phyloP scores from a whole-genome alignment of 1,139 yeast species.

The Groenewaldozyma auringiensis region DNA sequence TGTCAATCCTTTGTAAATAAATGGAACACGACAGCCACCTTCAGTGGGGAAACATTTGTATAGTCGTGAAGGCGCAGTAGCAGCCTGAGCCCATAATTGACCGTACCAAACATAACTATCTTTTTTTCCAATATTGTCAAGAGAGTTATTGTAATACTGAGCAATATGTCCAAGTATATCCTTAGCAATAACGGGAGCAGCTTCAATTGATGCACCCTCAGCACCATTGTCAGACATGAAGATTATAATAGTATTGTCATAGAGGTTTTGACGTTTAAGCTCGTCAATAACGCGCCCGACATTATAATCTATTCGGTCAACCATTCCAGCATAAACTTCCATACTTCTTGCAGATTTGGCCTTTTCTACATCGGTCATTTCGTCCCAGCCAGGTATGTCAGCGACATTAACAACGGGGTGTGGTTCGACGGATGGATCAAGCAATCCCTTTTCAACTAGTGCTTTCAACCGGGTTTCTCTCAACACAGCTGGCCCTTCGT shows the following conservation, averaged over 20 bases:
- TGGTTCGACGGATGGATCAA: slow-evolving; percentile 39
- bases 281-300: slow-evolving; percentile 42
- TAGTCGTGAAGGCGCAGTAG: slow-evolving; percentile 49
- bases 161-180: slow-evolving; percentile 28
- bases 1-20: slow-evolving; percentile 27
- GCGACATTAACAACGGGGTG: slow-evolving; percentile 41
- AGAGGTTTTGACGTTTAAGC: slow-evolving; percentile 36
- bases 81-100: slow-evolving; percentile 61
- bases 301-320: slow-evolving; percentile 44
- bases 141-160: slow-evolving; percentile 37
- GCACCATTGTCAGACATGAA: slow-evolving; percentile 61
- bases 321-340: slow-evolving; percentile 57
- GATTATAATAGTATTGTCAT: slow-evolving; percentile 45
- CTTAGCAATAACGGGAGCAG: slow-evolving; percentile 37
- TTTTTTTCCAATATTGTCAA: slow-evolving; percentile 42
- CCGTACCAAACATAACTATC: slow-evolving; percentile 47
- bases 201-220: slow-evolving; percentile 51
- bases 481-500: slow-evolving; percentile 42
- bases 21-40: slow-evolving; percentile 51
- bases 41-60: slow-evolving; percentile 47
- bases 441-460: slow-evolving; percentile 40
- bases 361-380: slow-evolving; percentile 34
- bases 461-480: slow-evolving; percentile 35
- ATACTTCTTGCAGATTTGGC: slow-evolving; percentile 39
- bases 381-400: slow-evolving; percentile 36